Evolutionary conservation across 2,329 filamentous ascomycete genomes (phyloP), one percentile per base, ranked within the genome.

Genomic region (Didymella exigua): DNA sequence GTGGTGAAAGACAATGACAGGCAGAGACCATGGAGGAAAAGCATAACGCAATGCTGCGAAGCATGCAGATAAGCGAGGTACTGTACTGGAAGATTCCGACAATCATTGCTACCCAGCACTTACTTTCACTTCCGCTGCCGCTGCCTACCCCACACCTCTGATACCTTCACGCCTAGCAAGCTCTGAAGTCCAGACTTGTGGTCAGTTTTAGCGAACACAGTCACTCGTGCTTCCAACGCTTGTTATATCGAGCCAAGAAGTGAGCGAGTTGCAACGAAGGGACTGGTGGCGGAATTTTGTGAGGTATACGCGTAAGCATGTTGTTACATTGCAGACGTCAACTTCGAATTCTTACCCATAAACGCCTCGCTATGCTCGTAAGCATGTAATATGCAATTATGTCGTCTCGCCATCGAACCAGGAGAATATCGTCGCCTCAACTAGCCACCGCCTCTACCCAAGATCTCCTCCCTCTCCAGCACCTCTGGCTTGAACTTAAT

Each of bases 401-500:
- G 30, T 13, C 8, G n/a, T 27, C 40, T 38, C 23, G n/a, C 14
- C 36, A 0, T 14, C 19, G 2, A n/a, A 10, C 4, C 3, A 9
- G 19, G 2, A 13, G 19, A 18, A 21, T 1, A 16, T 9, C 4
- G 5, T 24, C 1, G 16, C 4, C 11, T 24, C 11, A 14, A 19
- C 38, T 60, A 75, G 38, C 80, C 80, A 4, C 77, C 78, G 29
- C 70, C 71, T 77, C 88, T 86, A 54, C 86, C 88, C 66, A 96
- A 74, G 67, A 91, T 89, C 58, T 88, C 88, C 81, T 99, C 95
- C 73, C 95, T 82, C 80, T 98, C 93, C 75, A 98, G 80, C 36
- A 98, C 93, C 74, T 91, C 90, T n/a, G 87, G 82, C 62, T 90
- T 87, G 73, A 99, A 99, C 77, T 93, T 92, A 70, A 99, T 87